phyloP scores from a whole-genome alignment of 2,329 filamentous ascomycete genomes.

The Penicillium oxalicum region DNA sequence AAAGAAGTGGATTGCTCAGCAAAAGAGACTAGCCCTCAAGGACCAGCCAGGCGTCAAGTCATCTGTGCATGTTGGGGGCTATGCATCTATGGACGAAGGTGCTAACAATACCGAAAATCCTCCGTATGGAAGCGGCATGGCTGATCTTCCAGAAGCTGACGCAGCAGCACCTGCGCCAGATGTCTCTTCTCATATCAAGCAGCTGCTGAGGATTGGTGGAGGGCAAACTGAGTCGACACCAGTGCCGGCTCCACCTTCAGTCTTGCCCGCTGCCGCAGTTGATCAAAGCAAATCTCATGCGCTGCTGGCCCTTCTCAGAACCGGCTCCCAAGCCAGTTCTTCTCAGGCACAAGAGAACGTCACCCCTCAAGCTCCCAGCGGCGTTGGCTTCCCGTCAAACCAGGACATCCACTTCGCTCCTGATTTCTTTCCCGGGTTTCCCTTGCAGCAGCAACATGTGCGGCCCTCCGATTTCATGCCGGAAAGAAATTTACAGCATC shows the following conservation, averaged over 20 bases:
- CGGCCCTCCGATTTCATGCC: constrained; percentile 28
- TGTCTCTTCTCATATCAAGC: constrained; percentile 49
- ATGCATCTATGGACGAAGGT: constrained; percentile 57
- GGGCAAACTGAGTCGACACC: constrained; percentile 9
- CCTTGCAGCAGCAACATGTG: constrained; percentile 28
- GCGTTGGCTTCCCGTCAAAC: constrained; percentile 49
- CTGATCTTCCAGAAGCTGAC: constrained; percentile 37
- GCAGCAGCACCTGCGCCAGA: constrained; percentile 31
- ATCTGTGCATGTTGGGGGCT: constrained; percentile 41
- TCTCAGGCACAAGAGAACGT: constrained; percentile 41
- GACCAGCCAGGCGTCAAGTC: constrained; percentile 41
- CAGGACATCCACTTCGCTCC: constrained; percentile 48
- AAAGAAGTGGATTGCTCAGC: constrained; percentile 84
- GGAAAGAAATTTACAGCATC: constrained; percentile 14
- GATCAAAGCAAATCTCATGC: constrained; percentile 45
- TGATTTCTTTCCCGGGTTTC: constrained; percentile 38
- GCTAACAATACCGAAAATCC: constrained; percentile 15
- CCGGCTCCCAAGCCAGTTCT: constrained; percentile 29
- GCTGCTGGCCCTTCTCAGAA: constrained; percentile 52
- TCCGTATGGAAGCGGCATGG: constrained; percentile 24
- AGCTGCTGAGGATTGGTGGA: constrained; percentile 37
- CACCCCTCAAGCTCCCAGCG: constrained; percentile 50
- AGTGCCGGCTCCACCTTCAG: constrained; percentile 8
- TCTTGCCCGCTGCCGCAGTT: constrained; percentile 16
- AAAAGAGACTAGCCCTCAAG: constrained; percentile 65